phyloP scores from a whole-genome alignment of 83 land plant genomes.

The Larix sibirica region DNA sequence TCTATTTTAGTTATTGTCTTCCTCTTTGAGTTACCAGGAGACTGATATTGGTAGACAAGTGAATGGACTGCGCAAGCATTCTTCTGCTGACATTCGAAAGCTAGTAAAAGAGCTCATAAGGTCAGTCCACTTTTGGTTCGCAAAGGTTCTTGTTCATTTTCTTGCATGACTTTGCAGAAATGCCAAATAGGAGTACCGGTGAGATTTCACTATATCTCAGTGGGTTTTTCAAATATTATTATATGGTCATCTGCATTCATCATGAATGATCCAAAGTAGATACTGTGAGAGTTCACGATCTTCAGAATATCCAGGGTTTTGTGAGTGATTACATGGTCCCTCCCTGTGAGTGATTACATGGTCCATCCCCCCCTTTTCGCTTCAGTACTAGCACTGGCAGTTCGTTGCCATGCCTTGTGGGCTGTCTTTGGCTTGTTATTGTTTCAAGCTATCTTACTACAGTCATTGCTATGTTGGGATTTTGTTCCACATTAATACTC shows the following conservation, averaged over 20 bases:
- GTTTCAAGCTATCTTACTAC: neutral
- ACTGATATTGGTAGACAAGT: slow-evolving; percentile 73
- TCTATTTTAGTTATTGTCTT: neutral
- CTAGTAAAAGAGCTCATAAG: slow-evolving; percentile 65
- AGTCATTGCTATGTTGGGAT: neutral
- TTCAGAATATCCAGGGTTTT: too few relatives aligned
- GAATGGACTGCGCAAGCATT: slow-evolving; percentile 56
- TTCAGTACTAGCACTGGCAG: too few relatives aligned
- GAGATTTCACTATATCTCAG: neutral
- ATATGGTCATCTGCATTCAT: neutral
- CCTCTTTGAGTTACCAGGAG: slow-evolving; percentile 32
- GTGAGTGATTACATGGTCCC: too few relatives aligned
- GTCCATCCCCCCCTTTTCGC: too few relatives aligned
- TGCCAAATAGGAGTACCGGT: neutral
- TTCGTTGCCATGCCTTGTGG: too few relatives aligned
- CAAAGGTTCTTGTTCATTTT: neutral
- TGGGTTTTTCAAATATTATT: neutral
- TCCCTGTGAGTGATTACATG: too few relatives aligned
- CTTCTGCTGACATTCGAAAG: slow-evolving; percentile 50
- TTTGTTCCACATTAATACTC: neutral
- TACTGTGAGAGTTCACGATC: neutral
- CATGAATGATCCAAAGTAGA: neutral
- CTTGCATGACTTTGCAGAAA: slow-evolving; percentile 1
- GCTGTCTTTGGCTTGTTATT: too few relatives aligned
- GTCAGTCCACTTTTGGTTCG: slow-evolving; percentile 20